A percentile compares a stretch with the other conserved stretches of the same genome.
These are phyloP conservation scores for Dittrichia graveolens DNA, from an alignment of 129 eudicot genomes.

Conservation along the genomic window DNA sequence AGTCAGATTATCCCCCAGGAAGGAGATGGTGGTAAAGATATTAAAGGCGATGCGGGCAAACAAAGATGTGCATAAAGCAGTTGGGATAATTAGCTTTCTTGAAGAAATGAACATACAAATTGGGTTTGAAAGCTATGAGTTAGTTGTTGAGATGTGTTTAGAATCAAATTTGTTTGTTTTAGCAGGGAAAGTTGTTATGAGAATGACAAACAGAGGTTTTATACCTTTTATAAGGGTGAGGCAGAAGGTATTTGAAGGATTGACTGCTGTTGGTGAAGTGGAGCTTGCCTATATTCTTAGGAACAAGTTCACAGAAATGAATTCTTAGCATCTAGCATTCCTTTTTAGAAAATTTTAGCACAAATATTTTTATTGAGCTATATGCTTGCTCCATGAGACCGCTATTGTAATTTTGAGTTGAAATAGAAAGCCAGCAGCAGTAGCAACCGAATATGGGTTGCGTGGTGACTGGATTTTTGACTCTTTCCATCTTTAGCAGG, in stretches of 20 bases:
- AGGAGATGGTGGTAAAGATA: conserved; percentile 54
- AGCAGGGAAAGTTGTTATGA: conserved; percentile 65
- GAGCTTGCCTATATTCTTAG: conserved; percentile 72
- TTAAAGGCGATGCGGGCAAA: conserved; percentile 52
- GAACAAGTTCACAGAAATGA: conserved; percentile 58
- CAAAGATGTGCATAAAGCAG: conserved; percentile 63
- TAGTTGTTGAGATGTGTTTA: conserved; percentile 68
- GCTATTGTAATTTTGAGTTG: too few species aligned
- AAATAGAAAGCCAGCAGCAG: too few species aligned
- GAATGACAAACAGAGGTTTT: conserved; percentile 74
- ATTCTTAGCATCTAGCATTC: conserved; percentile 43
- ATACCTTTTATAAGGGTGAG: conserved; percentile 72
- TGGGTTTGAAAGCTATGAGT: conserved; percentile 73
- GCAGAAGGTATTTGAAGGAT: conserved; percentile 68
- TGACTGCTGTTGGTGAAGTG: conserved; percentile 61
- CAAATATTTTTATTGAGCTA: too few species aligned
- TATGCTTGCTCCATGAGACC: too few species aligned
- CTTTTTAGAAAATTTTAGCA: neutral
- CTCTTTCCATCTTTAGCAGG: too few species aligned
- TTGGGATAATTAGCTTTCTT: conserved; percentile 61
- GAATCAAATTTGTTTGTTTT: conserved; percentile 57
- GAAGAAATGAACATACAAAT: conserved; percentile 48
- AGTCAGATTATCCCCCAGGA: conserved; percentile 60
- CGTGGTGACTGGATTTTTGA: too few species aligned
- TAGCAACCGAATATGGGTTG: too few species aligned